These are phyloP conservation scores for Sporothrix globosa DNA, from an alignment of 2,329 filamentous ascomycete species.

Conservation along the genomic window DNA sequence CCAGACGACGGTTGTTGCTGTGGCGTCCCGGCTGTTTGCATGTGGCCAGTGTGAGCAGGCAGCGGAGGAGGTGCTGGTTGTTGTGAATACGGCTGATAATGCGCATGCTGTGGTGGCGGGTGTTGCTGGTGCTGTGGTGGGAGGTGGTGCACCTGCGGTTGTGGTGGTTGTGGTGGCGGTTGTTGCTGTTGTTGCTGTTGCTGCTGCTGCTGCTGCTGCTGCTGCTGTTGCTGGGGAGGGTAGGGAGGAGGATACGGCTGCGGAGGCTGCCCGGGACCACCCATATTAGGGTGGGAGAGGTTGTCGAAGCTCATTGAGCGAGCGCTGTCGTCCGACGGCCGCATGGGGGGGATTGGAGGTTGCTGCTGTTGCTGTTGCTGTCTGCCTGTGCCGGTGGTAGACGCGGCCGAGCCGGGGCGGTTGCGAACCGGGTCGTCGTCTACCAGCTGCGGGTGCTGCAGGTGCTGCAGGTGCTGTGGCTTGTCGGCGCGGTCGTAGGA, in stretches of 20 bases:
- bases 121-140: slow-evolving; percentile 1
- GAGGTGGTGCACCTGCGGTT: too few species aligned
- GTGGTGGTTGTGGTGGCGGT: not conserved
- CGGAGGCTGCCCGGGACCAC: slow-evolving; percentile 20
- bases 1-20: not conserved
- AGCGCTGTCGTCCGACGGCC: slow-evolving; percentile 30
- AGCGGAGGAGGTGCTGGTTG: slow-evolving; percentile 46
- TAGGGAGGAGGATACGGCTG: slow-evolving; percentile 16
- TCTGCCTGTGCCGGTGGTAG: not conserved
- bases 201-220: slow-evolving; percentile 2
- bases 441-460: not conserved
- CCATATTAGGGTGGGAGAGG: slow-evolving; percentile 24
- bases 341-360: slow-evolving; percentile 18
- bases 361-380: not conserved
- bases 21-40: not conserved
- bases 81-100: slow-evolving; percentile 32
- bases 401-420: slow-evolving; percentile 25
- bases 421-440: slow-evolving; percentile 26
- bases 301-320: slow-evolving; percentile 33
- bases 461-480: not conserved
- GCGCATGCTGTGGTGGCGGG: slow-evolving; percentile 26
- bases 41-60: slow-evolving; percentile 4
- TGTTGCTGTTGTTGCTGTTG: slow-evolving; percentile 21
- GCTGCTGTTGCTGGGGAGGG: not conserved
- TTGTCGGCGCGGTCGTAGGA: slow-evolving; percentile 19